Evolutionary conservation across 345 rosid species (phyloP), one percentile per base, ranked within the genome.

Genomic region (Corchorus capsularis): DNA sequence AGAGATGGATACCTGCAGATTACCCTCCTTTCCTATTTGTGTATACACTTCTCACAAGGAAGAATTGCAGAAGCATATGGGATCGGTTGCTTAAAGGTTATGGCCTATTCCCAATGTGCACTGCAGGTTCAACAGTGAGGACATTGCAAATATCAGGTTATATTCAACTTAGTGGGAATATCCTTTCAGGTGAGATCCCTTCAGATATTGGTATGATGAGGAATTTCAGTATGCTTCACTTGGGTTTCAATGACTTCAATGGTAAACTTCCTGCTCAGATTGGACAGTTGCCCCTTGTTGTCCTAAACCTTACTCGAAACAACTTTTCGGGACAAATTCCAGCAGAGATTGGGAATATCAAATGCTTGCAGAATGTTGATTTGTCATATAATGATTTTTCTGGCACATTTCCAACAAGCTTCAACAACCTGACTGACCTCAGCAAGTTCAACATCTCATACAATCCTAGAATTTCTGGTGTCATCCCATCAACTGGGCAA

Each of bases 1-100:
- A 0, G 84, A 90, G 99, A 80, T 95, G 99, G 99, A 93, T 95
- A 78, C 98, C 98, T 35, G 98, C 94, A 27, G 93, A 93, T 77
- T 93, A 91, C 72, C 93, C 92, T 22, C 99, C 99, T 20, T 95
- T 95, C 84, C 90, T 49, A 72, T 95, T 95, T 68, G 94, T 83
- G 15, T 90, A 90, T 37, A 75, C 79, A 12, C 81, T 95, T 57
- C 93, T 95, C 50, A 86, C 92, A 0, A 86, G 92, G 72, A 90
- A 87, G 83, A 93, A 73, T 74, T 95, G 99, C 81, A 82, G 87
- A 76, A 88, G 84, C 83, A 19, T 89, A 68, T 95, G 99, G 99
- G 88, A 91, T 59, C 82, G 79, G 63, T 75, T 95, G 64, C 92
- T 95, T 27, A 89, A 78, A 83, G 97, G 99, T 60, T 5, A 19